These are phyloP conservation scores for Fusarium torulosum DNA, from an alignment of 2,329 filamentous ascomycete species.

Conservation along the genomic window DNA sequence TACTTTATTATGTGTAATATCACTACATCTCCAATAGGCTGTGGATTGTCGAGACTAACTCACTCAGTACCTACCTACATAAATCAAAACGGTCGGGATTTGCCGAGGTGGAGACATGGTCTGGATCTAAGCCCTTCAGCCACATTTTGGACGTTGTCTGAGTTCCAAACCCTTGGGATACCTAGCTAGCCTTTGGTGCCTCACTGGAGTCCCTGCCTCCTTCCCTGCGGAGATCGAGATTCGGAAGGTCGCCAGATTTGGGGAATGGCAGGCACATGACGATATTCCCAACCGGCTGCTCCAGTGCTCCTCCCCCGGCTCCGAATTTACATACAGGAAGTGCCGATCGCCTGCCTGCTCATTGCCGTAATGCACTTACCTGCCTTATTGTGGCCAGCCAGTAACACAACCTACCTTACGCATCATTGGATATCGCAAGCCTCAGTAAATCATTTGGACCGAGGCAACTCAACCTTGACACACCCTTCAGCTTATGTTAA, in stretches of 20 bases:
- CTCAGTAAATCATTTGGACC: not conserved
- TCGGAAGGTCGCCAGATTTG: constrained; percentile 14
- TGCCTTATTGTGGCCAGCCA: not conserved
- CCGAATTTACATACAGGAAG: not conserved
- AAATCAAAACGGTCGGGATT: constrained; percentile 39
- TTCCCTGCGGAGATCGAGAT: constrained; percentile 41
- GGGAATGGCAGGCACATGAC: constrained; percentile 31
- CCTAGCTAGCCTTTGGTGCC: constrained; percentile 3
- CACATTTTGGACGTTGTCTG: constrained; percentile 31
- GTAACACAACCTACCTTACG: too few relatives aligned
- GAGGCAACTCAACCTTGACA: constrained; percentile 11
- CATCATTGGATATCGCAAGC: constrained; percentile 8
- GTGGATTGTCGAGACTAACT: not conserved
- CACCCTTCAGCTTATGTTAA: not conserved
- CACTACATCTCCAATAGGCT: not conserved
- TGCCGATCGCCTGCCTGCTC: not conserved
- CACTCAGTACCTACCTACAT: not conserved
- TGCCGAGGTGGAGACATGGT: constrained; percentile 35
- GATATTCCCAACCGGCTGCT: not conserved
- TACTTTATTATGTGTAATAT: not conserved
- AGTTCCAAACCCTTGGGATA: constrained; percentile 39
- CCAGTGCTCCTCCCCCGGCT: not conserved
- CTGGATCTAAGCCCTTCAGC: constrained; percentile 41
- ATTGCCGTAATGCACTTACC: too few relatives aligned
- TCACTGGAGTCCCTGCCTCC: not conserved